Evolutionary conservation across 1,139 yeast species (phyloP).

Genomic region (Sugiyamaella novakii): DNA sequence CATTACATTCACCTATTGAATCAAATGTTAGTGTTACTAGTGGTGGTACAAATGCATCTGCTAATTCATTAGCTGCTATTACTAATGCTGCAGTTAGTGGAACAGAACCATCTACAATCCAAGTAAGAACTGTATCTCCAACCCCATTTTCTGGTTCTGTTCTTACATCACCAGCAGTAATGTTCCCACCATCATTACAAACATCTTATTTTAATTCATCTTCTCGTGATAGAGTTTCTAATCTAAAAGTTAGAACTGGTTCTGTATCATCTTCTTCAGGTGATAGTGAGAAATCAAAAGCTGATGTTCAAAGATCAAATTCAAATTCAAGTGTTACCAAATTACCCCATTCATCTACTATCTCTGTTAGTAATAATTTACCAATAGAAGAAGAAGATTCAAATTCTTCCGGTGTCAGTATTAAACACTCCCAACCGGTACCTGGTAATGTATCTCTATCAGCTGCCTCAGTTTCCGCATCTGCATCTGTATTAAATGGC

Average conservation of each 20-base stretch:
- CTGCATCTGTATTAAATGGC: conserved; percentile 12
- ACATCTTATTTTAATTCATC: conserved; percentile 9
- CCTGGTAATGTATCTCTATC: conserved; percentile 5
- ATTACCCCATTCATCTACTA: not conserved
- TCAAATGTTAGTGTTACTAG: conserved; percentile 12
- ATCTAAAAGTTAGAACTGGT: conserved; percentile 16
- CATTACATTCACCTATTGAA: conserved; percentile 13
- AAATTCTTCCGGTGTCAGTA: conserved; percentile 1
- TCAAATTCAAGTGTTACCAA: conserved; percentile 3
- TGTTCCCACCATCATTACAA: conserved; percentile 8
- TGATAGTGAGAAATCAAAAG: conserved; percentile 5
- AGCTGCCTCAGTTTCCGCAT: conserved; percentile 12
- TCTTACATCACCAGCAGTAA: conserved; percentile 10
- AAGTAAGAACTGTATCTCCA: conserved; percentile 8
- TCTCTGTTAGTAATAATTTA: not conserved
- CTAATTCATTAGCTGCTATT: conserved; percentile 3
- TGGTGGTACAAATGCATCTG: conserved; percentile 9
- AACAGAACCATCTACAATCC: not conserved
- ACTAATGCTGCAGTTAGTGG: not conserved
- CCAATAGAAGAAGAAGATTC: conserved; percentile 14
- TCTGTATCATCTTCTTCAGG: conserved; percentile 12
- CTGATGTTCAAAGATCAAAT: not conserved
- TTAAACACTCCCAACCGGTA: not conserved
- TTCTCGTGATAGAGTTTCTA: conserved; percentile 15
- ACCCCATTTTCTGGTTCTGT: conserved; percentile 15